phyloP scores from a whole-genome alignment of 441 rosid species.

The Mallotus repandus region DNA sequence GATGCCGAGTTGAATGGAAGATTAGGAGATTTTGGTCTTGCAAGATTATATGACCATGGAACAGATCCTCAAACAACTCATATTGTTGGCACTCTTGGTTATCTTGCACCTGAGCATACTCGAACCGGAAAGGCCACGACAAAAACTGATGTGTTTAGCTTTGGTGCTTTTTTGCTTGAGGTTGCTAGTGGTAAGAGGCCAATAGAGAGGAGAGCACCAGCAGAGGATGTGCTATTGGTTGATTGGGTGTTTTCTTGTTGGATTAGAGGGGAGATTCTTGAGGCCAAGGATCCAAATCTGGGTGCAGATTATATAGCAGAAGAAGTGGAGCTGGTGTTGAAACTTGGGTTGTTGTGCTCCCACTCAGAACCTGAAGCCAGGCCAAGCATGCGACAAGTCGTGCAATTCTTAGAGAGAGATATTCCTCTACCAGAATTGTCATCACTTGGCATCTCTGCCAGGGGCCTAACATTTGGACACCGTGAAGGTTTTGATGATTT shows the following conservation, averaged over 20 bases:
- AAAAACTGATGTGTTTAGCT: constrained; percentile 44
- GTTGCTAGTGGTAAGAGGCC: constrained; percentile 45
- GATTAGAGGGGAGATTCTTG: constrained; percentile 33
- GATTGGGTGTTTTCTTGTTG: constrained; percentile 39
- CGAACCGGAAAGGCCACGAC: constrained; percentile 46
- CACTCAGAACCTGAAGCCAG: constrained; percentile 33
- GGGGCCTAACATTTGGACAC: not conserved
- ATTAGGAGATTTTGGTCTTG: constrained; percentile 54
- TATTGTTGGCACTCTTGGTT: constrained; percentile 45
- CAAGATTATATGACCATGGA: constrained; percentile 46
- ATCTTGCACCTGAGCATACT: constrained; percentile 49
- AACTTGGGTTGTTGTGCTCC: constrained; percentile 46
- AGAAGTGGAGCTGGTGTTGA: constrained; percentile 45
- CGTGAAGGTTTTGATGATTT: constrained; percentile 20
- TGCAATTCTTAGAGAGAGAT: constrained; percentile 35
- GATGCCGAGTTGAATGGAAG: constrained; percentile 42
- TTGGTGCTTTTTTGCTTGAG: constrained; percentile 45
- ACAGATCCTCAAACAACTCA: constrained; percentile 42
- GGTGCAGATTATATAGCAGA: constrained; percentile 27
- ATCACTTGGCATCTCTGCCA: constrained; percentile 13
- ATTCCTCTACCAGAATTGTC: constrained; percentile 31
- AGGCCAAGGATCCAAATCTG: constrained; percentile 37
- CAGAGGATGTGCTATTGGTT: constrained; percentile 28
- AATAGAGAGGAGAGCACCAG: constrained; percentile 9
- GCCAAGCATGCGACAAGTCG: constrained; percentile 42